Conservation (phyloP, 805 yeast genomes). For the Starmera caribaea region DNA sequence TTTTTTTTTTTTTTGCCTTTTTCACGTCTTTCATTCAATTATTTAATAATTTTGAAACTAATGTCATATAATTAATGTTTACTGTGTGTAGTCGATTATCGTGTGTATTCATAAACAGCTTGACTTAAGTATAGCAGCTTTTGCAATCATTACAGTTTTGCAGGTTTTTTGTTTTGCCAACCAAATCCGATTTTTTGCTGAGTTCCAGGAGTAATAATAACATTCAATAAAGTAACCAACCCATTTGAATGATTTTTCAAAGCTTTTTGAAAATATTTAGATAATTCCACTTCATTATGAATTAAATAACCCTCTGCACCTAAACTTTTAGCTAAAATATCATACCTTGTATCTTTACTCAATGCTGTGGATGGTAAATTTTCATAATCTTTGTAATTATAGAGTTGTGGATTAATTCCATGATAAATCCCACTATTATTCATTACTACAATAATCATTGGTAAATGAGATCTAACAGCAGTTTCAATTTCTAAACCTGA, state of each 20-base stretch:
- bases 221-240: conserved; percentile 41
- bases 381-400: conserved; percentile 12
- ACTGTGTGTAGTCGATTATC: no score
- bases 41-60: no score
- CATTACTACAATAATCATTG: conserved; percentile 53
- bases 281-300: conserved; percentile 30
- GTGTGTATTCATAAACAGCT: no score
- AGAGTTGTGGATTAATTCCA: conserved; percentile 34
- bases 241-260: conserved; percentile 20
- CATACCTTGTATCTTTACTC: conserved; percentile 46
- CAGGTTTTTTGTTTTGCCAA: conserved; percentile 50
- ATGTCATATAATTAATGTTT: not conserved
- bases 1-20: not conserved
- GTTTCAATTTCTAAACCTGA: conserved; percentile 70
- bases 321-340: conserved; percentile 40
- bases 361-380: conserved; percentile 52
- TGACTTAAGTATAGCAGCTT: no score
- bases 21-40: conserved; percentile 21
- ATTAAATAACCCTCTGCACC: conserved; percentile 49
- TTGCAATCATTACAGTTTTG: conserved; percentile 1
- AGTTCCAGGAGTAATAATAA: conserved; percentile 51
- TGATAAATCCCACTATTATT: conserved; percentile 69
- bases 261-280: conserved; percentile 24
- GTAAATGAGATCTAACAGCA: conserved; percentile 42
- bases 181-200: conserved; percentile 50